Conservation (phyloP, 768 basidiomycete species). For the Lentinula guzmanii region DNA sequence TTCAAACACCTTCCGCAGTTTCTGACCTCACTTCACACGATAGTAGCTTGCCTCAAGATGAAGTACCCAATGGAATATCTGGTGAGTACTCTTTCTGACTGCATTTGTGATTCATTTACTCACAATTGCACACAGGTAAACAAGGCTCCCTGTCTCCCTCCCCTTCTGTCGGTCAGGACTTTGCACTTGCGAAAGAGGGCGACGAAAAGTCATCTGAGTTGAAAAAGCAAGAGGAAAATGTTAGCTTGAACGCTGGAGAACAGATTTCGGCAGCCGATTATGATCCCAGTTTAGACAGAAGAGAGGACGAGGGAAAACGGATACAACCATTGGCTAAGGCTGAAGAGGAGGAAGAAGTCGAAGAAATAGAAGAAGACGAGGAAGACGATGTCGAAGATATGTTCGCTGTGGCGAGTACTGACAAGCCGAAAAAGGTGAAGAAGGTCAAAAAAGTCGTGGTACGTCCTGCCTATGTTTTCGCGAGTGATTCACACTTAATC, state of each 20-base stretch:
- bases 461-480: conserved; percentile 16
- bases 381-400: conserved; percentile 93
- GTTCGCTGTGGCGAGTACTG: conserved; percentile 64
- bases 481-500: background rate
- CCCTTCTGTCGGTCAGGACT: conserved; percentile 46
- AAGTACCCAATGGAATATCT: conserved; percentile 32
- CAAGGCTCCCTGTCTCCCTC: conserved; percentile 53
- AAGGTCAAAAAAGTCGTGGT: conserved; percentile 51
- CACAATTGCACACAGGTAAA: conserved; percentile 27
- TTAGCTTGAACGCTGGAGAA: conserved; percentile 31
- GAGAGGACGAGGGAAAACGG: conserved; percentile 77
- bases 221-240: conserved; percentile 33
- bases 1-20: conserved; percentile 48
- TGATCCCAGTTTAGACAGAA: conserved; percentile 76
- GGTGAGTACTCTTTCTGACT: conserved; percentile 10
- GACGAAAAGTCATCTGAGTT: conserved; percentile 43
- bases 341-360: conserved; percentile 39
- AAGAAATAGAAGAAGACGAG: conserved; percentile 62
- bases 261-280: conserved; percentile 93
- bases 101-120: background rate
- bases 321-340: conserved; percentile 38
- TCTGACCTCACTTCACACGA: conserved; percentile 61
- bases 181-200: conserved; percentile 64
- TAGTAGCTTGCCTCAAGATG: conserved; percentile 11
- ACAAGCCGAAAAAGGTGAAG: conserved; percentile 36